Base-by-base conservation (phyloP, 2,329 filamentous ascomycete genomes). In the Neofusicoccum ribis region DNA sequence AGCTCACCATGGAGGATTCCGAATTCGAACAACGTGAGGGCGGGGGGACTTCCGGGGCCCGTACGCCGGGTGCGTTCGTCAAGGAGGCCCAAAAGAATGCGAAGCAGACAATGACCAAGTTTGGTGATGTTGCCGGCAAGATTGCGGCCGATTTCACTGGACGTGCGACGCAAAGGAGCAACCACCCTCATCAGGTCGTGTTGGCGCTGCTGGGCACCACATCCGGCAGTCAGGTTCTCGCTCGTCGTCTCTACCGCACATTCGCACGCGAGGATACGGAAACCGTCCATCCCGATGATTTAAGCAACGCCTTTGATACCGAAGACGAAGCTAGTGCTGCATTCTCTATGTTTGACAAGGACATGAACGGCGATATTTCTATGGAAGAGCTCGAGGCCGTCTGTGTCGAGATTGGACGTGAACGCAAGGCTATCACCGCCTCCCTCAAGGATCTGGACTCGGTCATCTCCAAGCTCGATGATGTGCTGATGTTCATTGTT, bases 381-480 rank as follows among this genome's bases (percentile, higher is more conserved):
- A 93, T 97, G 86, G 92, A 97, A 72, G 94, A 97, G 75, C 86
- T 98, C 23, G 93, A 97, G 77, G 88, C 91, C 23, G 93, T 96
- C 27, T 96, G 92, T 78, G 93, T 96, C 60, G 94, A 98, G 74
- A 95, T 97, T 69, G 93, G 94, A 41, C 87, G 94, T 15, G 94
- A 98, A 80, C 91, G 94, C 74, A 98, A 97, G 77, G 92, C 93
- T 7, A 97, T 98, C 70, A 94, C 93, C 0, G 94, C 93, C 0
- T 97, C 93, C 0, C 83, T 98, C 66, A 97, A 97, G 78, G 94
- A 98, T 79, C 82, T 98, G 12, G 94, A 98, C 77, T 96, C 92
- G 0, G 94, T 98, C 15, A 93, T 97, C 54, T 86, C 89, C 69
- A 96, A 96, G 78, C 87, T 98, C 2, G 92, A 97, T 77, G 86